Conservation (phyloP, 2,329 filamentous ascomycete species). For the Hypoxylon sp. region DNA sequence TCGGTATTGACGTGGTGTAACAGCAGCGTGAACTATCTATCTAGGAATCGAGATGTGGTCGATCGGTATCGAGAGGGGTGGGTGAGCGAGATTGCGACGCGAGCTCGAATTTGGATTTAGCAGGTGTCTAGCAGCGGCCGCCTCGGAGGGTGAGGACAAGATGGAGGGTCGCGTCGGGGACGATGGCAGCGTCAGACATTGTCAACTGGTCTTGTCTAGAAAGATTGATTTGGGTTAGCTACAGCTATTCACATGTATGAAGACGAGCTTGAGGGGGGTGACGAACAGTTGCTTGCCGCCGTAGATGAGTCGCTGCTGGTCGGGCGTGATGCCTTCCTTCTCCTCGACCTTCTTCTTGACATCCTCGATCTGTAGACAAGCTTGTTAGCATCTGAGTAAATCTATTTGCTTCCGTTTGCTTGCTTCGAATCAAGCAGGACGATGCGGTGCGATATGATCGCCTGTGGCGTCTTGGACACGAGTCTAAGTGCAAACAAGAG, state of each 20-base stretch:
- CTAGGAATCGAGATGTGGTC: background rate
- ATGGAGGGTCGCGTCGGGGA: conserved; percentile 93
- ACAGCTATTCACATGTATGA: background rate
- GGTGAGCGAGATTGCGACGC: background rate
- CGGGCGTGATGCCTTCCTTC: conserved; percentile 97
- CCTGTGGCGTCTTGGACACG: background rate
- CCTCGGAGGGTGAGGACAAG: conserved; percentile 94
- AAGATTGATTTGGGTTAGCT: background rate
- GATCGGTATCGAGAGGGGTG: background rate
- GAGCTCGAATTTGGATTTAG: background rate
- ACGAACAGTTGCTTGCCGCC: conserved; percentile 97
- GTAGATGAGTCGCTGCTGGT: conserved; percentile 95
- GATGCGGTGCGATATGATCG: conserved; percentile 10
- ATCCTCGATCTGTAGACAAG: conserved; percentile 78
- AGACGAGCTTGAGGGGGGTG: too few species aligned
- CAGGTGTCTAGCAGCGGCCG: conserved; percentile 61
- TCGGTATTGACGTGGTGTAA: background rate
- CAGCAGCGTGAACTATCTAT: background rate
- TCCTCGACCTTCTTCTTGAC: conserved; percentile 99
- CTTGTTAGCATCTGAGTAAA: conserved; percentile 3
- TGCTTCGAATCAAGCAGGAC: conserved; percentile 4
- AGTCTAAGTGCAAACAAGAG: conserved; percentile 5
- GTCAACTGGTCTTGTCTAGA: conserved; percentile 94
- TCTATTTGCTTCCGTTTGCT: background rate
- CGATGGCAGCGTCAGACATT: conserved; percentile 89